phyloP scores from a whole-genome alignment of 345 rosid species.

The Eucalyptus erythrocorys region DNA sequence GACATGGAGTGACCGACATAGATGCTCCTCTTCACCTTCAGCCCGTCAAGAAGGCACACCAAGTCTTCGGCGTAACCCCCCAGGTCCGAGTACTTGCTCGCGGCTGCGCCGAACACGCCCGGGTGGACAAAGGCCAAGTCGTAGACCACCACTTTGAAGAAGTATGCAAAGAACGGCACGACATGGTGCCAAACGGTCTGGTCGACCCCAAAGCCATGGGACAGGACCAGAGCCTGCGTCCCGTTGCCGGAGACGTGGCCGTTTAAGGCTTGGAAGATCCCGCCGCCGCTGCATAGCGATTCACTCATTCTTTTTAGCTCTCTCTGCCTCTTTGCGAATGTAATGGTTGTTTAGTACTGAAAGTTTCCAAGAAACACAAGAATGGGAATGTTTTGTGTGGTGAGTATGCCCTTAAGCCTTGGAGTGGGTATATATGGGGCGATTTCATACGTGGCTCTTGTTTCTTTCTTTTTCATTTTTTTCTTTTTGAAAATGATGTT shows the following conservation, averaged over 20 bases:
- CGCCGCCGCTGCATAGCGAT: background rate
- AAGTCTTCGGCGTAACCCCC: background rate
- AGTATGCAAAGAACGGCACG: background rate
- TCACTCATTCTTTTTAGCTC: background rate
- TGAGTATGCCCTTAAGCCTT: background rate
- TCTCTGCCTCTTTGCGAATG: background rate
- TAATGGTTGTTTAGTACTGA: background rate
- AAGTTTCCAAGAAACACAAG: background rate
- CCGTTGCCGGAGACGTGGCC: background rate
- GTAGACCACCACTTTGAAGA: background rate
- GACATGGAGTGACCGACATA: slow-evolving; percentile 26
- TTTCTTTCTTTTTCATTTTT: background rate
- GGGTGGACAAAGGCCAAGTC: background rate
- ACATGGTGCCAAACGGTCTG: background rate
- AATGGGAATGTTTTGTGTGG: background rate
- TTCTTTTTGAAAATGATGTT: background rate
- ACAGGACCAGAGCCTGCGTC: background rate
- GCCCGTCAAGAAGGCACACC: slow-evolving; percentile 1
- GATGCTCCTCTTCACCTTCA: background rate
- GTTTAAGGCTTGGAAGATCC: background rate
- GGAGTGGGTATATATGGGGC: background rate
- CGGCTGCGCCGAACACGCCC: background rate
- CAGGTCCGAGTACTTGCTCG: background rate
- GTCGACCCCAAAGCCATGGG: background rate
- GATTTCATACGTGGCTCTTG: background rate